Evolutionary conservation across 257 asterid species (phyloP).

Genomic region (Solanum lignicaule): DNA sequence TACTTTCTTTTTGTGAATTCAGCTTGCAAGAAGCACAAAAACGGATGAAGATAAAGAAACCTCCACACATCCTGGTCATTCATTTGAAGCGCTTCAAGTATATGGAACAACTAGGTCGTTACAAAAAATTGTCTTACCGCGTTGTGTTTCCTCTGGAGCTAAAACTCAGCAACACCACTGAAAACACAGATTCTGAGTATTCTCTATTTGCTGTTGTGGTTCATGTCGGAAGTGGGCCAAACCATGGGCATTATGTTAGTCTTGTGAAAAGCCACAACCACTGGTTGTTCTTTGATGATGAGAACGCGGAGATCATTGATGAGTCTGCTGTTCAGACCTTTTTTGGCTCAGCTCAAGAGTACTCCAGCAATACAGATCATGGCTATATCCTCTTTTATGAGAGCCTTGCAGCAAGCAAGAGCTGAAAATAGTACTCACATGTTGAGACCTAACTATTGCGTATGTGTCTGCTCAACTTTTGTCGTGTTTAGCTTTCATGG

Average conservation of each 20-base stretch:
- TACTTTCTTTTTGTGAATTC: constrained; percentile 8
- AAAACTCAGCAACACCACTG: constrained; percentile 71
- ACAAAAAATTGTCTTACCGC: constrained; percentile 72
- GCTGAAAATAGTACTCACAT: not conserved
- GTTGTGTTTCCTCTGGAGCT: constrained; percentile 86
- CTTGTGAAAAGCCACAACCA: constrained; percentile 86
- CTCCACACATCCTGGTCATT: constrained; percentile 75
- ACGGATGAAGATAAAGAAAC: constrained; percentile 79
- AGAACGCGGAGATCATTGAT: constrained; percentile 76
- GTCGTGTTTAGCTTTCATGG: not conserved
- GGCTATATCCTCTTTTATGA: constrained; percentile 80
- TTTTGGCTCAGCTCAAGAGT: constrained; percentile 84
- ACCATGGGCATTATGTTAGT: constrained; percentile 85
- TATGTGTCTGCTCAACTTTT: not conserved
- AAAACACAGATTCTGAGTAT: constrained; percentile 74
- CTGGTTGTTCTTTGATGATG: constrained; percentile 82
- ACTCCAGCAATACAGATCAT: constrained; percentile 70
- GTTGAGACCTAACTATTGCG: not conserved
- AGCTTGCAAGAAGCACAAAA: constrained; percentile 93
- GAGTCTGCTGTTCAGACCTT: constrained; percentile 83
- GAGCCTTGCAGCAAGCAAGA: constrained; percentile 14
- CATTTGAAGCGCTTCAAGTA: constrained; percentile 79
- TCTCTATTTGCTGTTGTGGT: constrained; percentile 75
- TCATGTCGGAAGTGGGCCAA: constrained; percentile 84
- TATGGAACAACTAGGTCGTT: constrained; percentile 70